Evolutionary conservation across 106 monocot species (phyloP), one percentile per base, ranked within the genome.

Genomic region (Acorus calamus): DNA sequence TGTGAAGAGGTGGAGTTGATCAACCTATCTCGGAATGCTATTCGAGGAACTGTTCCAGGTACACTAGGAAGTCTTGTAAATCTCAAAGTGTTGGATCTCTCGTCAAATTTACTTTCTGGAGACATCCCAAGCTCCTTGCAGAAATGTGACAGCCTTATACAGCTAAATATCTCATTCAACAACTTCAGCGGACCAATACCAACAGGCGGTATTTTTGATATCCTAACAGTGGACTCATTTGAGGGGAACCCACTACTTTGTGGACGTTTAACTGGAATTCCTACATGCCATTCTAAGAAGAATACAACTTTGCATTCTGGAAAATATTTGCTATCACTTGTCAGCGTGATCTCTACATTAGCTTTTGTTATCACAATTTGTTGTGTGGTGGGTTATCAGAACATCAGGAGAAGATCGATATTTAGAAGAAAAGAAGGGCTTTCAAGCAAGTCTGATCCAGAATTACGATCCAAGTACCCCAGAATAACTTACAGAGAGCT

Each of bases 401-500:
- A 13, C 0, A 57, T 71, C 7, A 74, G 62, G 57, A 50, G 51
- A 53, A 49, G 6, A 43, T 79, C 11, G 58, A 55, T 6, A 8
- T 71, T 5, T 66, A 56, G 55, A 77, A 56, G 64, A 61, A 70
- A 46, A 79, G 55, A 10, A 46, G 42, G 57, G 10, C 62, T 7
- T 53, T 75, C 4, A 66, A 7, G 5, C n/a, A 42, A 13, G 46
- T 66, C 66, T 42, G 52, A 66, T 41, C 71, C 73, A 3, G 66
- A 56, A 8, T 47, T 78, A 42, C 68, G 51, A 55, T 69, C 66
- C 46, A 76, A 62, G 48, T 83, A 74, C 58, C 86, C 86, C 9
- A 62, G 86, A 63, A 79, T 86, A 58, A 79, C 79, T 5, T 76
- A 86, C 63, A 46, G 73, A 56, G 79, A 86, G 45, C 79, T 86